Evolutionary conservation across 805 yeast species (phyloP).

Genomic region (Komagataella kurtzmanii): DNA sequence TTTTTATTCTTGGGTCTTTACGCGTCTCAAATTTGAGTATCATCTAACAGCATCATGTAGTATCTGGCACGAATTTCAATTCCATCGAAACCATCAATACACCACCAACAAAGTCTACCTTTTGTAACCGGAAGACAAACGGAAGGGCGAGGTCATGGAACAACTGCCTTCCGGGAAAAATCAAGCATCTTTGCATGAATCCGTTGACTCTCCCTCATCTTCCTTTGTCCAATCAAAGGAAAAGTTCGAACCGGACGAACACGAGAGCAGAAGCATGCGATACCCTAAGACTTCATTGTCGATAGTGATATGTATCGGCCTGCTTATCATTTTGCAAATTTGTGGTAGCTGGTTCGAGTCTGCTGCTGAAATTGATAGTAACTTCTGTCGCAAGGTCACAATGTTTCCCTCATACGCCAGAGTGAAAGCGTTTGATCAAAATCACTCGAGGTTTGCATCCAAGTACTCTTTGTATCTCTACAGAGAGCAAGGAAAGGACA

Average conservation of each 20-base stretch:
- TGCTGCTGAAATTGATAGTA: slow-evolving; percentile 12
- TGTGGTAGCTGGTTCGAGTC: slow-evolving; percentile 13
- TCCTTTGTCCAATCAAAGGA: neutral
- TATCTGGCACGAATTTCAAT: neutral
- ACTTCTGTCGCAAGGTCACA: slow-evolving; percentile 46
- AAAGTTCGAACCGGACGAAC: neutral
- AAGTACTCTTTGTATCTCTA: slow-evolving; percentile 80
- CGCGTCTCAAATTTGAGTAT: neutral
- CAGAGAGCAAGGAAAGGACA: slow-evolving; percentile 67
- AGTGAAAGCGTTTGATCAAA: slow-evolving; percentile 56
- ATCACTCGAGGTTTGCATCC: slow-evolving; percentile 56
- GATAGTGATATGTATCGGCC: slow-evolving; percentile 7
- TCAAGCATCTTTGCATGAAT: neutral
- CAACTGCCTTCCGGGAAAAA: neutral
- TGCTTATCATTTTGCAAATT: slow-evolving; percentile 12
- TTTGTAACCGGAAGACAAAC: neutral
- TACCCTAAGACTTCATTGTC: neutral
- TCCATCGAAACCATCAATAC: neutral
- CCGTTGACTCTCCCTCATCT: neutral
- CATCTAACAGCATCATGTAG: neutral
- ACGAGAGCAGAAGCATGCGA: neutral
- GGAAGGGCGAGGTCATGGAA: neutral
- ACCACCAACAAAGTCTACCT: neutral
- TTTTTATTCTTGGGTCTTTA: neutral
- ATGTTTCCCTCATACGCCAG: slow-evolving; percentile 82